Base-by-base conservation (phyloP, 2,329 filamentous ascomycete species). In the Ophiognomonia clavigignenti-juglandacearum region DNA sequence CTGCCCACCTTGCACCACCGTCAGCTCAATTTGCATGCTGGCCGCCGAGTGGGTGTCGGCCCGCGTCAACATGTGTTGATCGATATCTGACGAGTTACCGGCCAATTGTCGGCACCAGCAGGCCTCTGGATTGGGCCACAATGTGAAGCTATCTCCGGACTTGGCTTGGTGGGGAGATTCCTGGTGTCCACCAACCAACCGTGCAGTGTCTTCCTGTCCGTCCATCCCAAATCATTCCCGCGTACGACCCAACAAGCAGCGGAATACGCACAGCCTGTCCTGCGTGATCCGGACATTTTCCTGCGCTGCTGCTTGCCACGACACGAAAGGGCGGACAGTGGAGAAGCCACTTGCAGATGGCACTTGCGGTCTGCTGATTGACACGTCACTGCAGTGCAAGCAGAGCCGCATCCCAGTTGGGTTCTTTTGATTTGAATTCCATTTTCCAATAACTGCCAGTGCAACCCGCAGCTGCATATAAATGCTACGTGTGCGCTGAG, bases 371-470 rank as follows among this genome's bases (percentile, higher is more conserved):
- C 45, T 37, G 45, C 49, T 48, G 49, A 51, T 48, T 51, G 49
- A 48, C 49, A 51, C 49, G 49, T 48, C 49, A 51, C 40, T 45
- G 45, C 32, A 19, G n/a, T n/a, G n/a, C 39, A 22, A 27, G 49
- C 49, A 51, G 49, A 51, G 49, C 49, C 49, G 37, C 49, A 48
- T 26, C 6, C 6, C 23, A 45, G 42, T 27, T n/a, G n/a, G n/a
- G n/a, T n/a, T n/a, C n/a, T n/a, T n/a, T n/a, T n/a, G n/a, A n/a
- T n/a, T n/a, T n/a, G n/a, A 48, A 48, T 43, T 27, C 37, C 22
- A 31, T 35, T 43, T 26, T 45, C 42, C 32, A n/a, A 39, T n/a
- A 26, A 14, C 42, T 20, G 29, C 45, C 42, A 34, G 34, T 43
- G 18, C 22, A 27, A 20, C n/a, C n/a, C n/a, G n/a, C n/a, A n/a